Evolutionary conservation across 306 rosid species (phyloP).

Genomic region (Quercus suber): DNA sequence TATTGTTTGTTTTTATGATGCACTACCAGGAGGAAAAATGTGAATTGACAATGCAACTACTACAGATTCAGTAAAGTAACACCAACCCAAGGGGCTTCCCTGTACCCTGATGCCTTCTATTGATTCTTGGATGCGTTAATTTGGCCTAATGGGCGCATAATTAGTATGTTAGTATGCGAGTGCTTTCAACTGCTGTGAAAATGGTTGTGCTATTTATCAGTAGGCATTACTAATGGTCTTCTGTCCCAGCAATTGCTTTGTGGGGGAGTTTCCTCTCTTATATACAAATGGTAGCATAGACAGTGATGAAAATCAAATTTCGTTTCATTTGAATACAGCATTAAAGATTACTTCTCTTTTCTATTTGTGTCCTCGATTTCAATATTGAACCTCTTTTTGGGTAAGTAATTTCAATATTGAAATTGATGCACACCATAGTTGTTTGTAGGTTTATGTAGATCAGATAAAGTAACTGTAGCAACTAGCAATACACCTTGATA

Average conservation of each 20-base stretch:
- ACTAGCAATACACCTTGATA: conserved; percentile 1
- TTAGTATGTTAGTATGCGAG: no score
- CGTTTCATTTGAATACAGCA: conserved; percentile 2
- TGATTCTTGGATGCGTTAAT: no score
- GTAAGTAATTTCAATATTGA: no score
- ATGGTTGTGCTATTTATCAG: background rate
- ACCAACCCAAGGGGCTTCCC: conserved; percentile 57
- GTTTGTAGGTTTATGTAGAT: background rate
- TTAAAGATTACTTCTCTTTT: no score
- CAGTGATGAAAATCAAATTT: background rate
- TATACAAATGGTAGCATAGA: background rate
- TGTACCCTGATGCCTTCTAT: no score
- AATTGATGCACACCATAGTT: background rate
- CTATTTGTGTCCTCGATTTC: no score
- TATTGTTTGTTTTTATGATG: background rate
- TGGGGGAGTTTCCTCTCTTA: background rate
- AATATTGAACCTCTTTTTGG: no score
- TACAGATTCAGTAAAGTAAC: conserved; percentile 80
- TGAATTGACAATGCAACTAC: conserved; percentile 56
- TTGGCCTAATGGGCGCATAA: no score
- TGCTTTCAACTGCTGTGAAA: no score
- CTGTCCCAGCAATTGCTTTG: background rate
- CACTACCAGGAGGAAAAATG: conserved; percentile 62
- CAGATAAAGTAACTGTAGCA: background rate
- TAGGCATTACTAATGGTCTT: background rate